Conservation (phyloP, 805 yeast genomes). For the Candida saitoana region DNA sequence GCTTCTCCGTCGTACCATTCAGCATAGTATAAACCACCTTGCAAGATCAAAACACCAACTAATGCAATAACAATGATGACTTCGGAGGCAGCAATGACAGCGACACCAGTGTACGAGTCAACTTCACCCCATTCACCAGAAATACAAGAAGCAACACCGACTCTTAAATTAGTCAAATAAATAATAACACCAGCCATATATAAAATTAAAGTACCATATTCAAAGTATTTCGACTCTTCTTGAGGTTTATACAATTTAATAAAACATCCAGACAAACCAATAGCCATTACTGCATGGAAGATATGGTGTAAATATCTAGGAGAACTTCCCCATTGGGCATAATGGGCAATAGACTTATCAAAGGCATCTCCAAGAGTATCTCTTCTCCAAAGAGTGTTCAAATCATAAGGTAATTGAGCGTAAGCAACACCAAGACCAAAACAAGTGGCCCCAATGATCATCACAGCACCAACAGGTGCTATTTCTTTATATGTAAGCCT, state of each 20-base stretch:
- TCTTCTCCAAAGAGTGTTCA: constrained; percentile 65
- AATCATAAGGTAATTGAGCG: constrained; percentile 80
- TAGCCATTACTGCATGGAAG: constrained; percentile 54
- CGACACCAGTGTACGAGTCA: constrained; percentile 76
- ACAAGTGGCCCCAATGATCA: constrained; percentile 53
- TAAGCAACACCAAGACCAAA: constrained; percentile 78
- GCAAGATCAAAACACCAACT: constrained; percentile 77
- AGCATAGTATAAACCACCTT: constrained; percentile 87
- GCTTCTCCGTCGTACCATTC: constrained; percentile 49
- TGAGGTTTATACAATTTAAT: constrained; percentile 83
- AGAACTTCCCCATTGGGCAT: constrained; percentile 64
- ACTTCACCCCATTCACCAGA: constrained; percentile 93
- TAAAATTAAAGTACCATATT: constrained; percentile 79
- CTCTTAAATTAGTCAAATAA: constrained; percentile 80
- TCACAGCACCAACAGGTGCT: constrained; percentile 41
- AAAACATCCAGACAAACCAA: constrained; percentile 71
- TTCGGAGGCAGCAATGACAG: constrained; percentile 87
- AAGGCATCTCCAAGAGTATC: constrained; percentile 47
- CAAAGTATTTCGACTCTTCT: constrained; percentile 81
- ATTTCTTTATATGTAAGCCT: constrained; percentile 36
- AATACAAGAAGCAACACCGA: constrained; percentile 68
- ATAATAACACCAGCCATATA: constrained; percentile 69
- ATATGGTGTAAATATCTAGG: constrained; percentile 57
- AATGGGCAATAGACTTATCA: constrained; percentile 64
- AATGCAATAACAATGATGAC: constrained; percentile 68